A percentile compares a stretch with the other conserved stretches of the same genome.
These are phyloP conservation scores for Prosopis cineraria DNA, from an alignment of 306 rosid species.

Conservation along the genomic window DNA sequence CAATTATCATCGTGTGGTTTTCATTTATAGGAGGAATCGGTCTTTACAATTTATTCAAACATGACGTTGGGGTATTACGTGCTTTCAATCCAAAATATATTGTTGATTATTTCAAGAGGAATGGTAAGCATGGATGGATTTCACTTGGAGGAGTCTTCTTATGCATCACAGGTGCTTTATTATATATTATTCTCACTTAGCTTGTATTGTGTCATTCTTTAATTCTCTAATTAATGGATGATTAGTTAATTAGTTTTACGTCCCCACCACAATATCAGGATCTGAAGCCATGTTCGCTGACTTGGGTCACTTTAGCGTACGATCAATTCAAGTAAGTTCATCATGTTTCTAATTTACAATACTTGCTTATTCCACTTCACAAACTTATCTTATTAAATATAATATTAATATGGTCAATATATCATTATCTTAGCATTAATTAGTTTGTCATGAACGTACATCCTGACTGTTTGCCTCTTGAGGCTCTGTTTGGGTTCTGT, in stretches of 20 bases:
- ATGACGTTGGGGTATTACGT: slow-evolving; percentile 43
- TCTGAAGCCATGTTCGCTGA: slow-evolving; percentile 97
- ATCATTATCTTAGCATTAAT: not conserved
- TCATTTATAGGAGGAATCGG: slow-evolving; percentile 46
- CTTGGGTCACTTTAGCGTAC: slow-evolving; percentile 80
- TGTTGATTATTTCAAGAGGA: slow-evolving; percentile 48
- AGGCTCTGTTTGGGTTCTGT: not conserved
- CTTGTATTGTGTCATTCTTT: not conserved
- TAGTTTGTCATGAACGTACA: not conserved
- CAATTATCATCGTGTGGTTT: slow-evolving; percentile 43
- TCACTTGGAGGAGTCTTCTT: slow-evolving; percentile 56
- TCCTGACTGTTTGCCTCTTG: not conserved
- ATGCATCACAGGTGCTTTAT: slow-evolving; percentile 39
- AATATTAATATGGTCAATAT: not conserved
- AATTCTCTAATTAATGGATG: too few relatives aligned
- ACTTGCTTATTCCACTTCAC: too few relatives aligned
- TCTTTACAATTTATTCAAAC: slow-evolving; percentile 45
- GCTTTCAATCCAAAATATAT: slow-evolving; percentile 56
- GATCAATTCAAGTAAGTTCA: slow-evolving; percentile 76
- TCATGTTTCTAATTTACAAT: too few relatives aligned
- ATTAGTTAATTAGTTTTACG: too few relatives aligned
- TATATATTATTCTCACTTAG: not conserved
- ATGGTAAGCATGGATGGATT: slow-evolving; percentile 51
- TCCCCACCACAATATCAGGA: slow-evolving; percentile 53
- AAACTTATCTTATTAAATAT: too few relatives aligned